A percentile compares a stretch with the other conserved stretches of the same genome.
phyloP scores from a whole-genome alignment of 257 asterid species.

The Solanum habrochaites region DNA sequence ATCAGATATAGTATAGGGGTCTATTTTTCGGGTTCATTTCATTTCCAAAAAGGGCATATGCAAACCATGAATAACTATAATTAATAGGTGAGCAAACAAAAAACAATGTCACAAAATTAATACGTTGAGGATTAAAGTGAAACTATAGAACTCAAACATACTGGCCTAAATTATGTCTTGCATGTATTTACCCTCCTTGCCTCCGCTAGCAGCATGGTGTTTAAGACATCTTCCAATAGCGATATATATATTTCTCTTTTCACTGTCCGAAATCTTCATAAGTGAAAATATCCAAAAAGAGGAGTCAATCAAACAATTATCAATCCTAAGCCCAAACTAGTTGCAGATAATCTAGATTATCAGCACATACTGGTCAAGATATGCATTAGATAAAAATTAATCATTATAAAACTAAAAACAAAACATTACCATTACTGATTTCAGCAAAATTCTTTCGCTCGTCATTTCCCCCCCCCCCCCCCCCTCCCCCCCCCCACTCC shows the following conservation, averaged over 20 bases:
- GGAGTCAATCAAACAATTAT: neutral
- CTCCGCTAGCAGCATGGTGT: constrained; percentile 85
- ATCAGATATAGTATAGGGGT: neutral
- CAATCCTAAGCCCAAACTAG: neutral
- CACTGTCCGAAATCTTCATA: constrained; percentile 84
- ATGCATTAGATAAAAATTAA: neutral
- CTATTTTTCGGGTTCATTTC: neutral
- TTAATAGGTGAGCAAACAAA: neutral
- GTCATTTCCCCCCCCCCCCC: constrained; percentile 85
- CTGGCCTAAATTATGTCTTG: constrained; percentile 83
- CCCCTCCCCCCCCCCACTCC: too few species aligned
- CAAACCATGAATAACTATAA: neutral
- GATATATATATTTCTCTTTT: constrained; percentile 72
- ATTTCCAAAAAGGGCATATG: neutral
- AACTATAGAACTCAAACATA: constrained; percentile 22
- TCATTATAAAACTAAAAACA: neutral
- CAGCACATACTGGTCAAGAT: neutral
- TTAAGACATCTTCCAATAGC: constrained; percentile 79
- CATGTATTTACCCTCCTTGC: constrained; percentile 68
- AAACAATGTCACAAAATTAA: neutral
- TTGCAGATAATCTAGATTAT: neutral
- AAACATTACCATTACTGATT: constrained; percentile 63
- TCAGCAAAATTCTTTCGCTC: constrained; percentile 95
- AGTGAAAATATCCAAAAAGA: constrained; percentile 21
- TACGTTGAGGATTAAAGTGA: neutral